Base-by-base conservation (phyloP, 345 rosid species). In the Leavenworthia alabamica region DNA sequence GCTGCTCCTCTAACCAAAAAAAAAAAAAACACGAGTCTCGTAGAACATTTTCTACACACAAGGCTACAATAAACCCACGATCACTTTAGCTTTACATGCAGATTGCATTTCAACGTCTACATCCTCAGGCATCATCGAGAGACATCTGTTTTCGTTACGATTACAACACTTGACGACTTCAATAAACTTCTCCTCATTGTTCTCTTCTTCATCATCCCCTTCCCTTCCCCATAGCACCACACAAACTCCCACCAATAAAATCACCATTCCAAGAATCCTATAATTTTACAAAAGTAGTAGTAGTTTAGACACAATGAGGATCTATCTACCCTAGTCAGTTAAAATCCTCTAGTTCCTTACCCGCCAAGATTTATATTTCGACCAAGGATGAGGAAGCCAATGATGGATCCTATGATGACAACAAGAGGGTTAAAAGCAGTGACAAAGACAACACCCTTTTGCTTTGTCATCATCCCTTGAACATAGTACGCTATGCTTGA, bases 381-480 rank as follows among this genome's bases (percentile, higher is more conserved):
- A 6, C 82, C 73, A 4, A 91, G 73, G 72, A 92, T 81, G 77
- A 92, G 85, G 37, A 90, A 83, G 8, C 95, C 90, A 89, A 86
- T 68, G 76, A 86, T 72, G 46, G 98, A 90, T 19, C 82, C 98
- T 37, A 88, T 54, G 60, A 92, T 92, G 90, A 89, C 86, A 89
- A 89, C 77, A 79, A 92, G 73, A 8, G 98, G 98, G 75, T 89
- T 88, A 61, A 92, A 92, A 54, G 93, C 87, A 41, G 98, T 86
- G 4, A 95, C 98, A 66, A 92, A 92, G 23, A 89, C 90, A 4
- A 83, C 85, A 0, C 95, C 85, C 57, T 81, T 81, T 71, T 76
- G 82, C 82, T 82, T 84, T 7, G 83, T 84, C 77, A 92, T 89
- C 49, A 89, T 26, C n/a, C 98, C 96, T 82, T 92, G 98, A 36